Conservation (phyloP, 2,329 filamentous ascomycete species). For the Aureobasidium vineae region DNA sequence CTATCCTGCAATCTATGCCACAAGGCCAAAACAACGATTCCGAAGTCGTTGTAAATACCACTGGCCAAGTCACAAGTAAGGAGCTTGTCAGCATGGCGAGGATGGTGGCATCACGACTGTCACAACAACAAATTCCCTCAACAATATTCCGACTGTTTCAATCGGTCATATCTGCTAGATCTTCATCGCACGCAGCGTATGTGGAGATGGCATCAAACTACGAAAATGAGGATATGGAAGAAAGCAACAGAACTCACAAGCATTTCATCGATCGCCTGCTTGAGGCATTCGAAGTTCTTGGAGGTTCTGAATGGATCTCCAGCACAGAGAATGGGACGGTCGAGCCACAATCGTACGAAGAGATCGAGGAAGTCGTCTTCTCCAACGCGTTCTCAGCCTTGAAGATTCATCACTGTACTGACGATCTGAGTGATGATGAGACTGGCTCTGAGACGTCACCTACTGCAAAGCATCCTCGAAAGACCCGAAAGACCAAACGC, state of each 20-base stretch:
- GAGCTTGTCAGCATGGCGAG: neutral
- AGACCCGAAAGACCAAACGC: neutral
- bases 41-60: neutral
- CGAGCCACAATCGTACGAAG: neutral
- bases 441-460: neutral
- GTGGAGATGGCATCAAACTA: neutral
- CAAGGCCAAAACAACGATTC: neutral
- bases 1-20: neutral
- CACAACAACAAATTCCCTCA: neutral
- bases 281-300: neutral
- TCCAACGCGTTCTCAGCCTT: neutral
- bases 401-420: neutral
- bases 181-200: neutral
- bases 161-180: neutral
- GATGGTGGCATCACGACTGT: neutral
- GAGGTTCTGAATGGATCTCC: neutral
- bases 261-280: neutral
- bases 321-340: neutral
- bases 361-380: neutral
- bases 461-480: neutral
- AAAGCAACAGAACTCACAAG: neutral
- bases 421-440: neutral
- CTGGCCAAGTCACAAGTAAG: neutral
- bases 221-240: neutral
- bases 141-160: neutral